These are phyloP conservation scores for Lecanicillium sp. DNA, from an alignment of 2,329 filamentous ascomycete species.

Conservation along the genomic window DNA sequence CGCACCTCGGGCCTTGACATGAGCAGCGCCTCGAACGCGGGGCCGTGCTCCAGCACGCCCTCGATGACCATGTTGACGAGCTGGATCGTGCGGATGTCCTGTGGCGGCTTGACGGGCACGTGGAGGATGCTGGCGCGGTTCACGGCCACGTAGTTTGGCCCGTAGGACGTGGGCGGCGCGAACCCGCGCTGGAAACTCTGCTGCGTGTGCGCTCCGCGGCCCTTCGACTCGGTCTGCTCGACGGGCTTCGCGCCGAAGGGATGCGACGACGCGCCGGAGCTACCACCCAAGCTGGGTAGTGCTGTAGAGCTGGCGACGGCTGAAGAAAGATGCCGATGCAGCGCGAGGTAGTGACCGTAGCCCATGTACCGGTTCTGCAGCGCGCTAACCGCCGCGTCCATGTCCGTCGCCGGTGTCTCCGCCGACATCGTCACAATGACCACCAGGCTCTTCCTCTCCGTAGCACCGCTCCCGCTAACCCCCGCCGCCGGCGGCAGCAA, in stretches of 20 bases:
- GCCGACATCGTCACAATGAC: conserved; percentile 77
- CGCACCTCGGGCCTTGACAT: conserved; percentile 85
- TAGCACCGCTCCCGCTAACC: conserved; percentile 39
- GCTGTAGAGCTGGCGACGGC: conserved; percentile 46
- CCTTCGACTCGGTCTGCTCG: conserved; percentile 31
- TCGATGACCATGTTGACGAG: conserved; percentile 88
- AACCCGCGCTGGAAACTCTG: conserved; percentile 54
- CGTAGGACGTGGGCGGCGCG: conserved; percentile 70
- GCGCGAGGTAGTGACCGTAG: conserved; percentile 72
- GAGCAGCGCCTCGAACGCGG: conserved; percentile 84
- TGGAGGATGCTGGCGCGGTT: conserved; percentile 48
- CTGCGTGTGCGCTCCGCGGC: conserved; percentile 34
- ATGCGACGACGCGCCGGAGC: conserved; percentile 44
- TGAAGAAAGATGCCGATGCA: conserved; percentile 79
- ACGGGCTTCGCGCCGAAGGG: conserved; percentile 74
- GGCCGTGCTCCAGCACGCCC: conserved; percentile 68
- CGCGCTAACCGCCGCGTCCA: conserved; percentile 70
- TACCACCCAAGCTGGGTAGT: conserved; percentile 25
- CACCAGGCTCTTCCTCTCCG: conserved; percentile 64
- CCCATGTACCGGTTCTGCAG: conserved; percentile 82
- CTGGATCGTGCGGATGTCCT: conserved; percentile 70
- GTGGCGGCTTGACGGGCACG: conserved; percentile 68
- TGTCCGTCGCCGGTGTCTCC: conserved; percentile 75
- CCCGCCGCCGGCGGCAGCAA: conserved; percentile 51
- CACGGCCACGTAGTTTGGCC: conserved; percentile 34